Evolutionary conservation across 2,329 filamentous ascomycete genomes (phyloP).

Genomic region (Fusarium clavum): DNA sequence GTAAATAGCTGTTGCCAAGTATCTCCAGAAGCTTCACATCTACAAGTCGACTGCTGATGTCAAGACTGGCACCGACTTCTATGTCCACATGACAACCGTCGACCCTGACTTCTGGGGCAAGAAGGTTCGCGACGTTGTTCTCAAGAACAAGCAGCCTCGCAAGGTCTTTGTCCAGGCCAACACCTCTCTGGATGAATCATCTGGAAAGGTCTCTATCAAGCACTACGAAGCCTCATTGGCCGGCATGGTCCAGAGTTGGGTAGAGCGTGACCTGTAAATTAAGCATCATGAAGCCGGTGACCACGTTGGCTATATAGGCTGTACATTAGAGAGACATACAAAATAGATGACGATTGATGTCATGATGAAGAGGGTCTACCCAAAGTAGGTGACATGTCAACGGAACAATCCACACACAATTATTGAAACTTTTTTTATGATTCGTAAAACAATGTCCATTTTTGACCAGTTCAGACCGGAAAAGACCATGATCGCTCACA

Average conservation of each 20-base stretch:
- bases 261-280: slow-evolving; percentile 66
- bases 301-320: not conserved
- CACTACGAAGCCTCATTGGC: slow-evolving; percentile 86
- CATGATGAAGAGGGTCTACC: not conserved
- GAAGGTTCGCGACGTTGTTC: slow-evolving; percentile 79
- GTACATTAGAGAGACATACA: slow-evolving; percentile 35
- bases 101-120: slow-evolving; percentile 85
- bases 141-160: slow-evolving; percentile 82
- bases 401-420: slow-evolving; percentile 19
- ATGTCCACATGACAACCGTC: slow-evolving; percentile 85
- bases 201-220: slow-evolving; percentile 78
- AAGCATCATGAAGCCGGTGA: slow-evolving; percentile 15
- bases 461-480: slow-evolving; percentile 25
- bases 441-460: slow-evolving; percentile 36
- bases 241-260: slow-evolving; percentile 87
- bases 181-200: slow-evolving; percentile 76
- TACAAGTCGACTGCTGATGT: slow-evolving; percentile 93
- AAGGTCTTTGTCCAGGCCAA: slow-evolving; percentile 97
- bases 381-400: slow-evolving; percentile 6
- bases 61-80: slow-evolving; percentile 80
- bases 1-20: slow-evolving; percentile 77
- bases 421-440: slow-evolving; percentile 26
- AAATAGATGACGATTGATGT: slow-evolving; percentile 13
- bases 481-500: slow-evolving; percentile 30
- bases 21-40: slow-evolving; percentile 90